These are phyloP conservation scores for Pythium scleroteichum DNA, from an alignment of 352 stramenopile genomes.

Conservation along the genomic window DNA sequence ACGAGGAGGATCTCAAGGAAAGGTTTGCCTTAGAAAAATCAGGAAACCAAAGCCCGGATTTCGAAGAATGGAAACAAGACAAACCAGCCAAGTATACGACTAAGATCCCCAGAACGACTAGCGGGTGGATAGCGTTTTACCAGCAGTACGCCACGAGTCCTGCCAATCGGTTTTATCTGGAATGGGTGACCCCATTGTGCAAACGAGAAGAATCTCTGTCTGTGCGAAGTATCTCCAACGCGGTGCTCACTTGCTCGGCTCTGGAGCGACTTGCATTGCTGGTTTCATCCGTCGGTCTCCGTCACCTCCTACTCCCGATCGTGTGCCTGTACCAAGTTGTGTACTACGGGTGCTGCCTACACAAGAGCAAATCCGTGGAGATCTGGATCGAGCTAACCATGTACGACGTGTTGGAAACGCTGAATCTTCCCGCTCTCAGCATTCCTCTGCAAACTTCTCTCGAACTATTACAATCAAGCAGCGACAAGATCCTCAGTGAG, in stretches of 20 bases:
- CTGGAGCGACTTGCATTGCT: constrained; percentile 50
- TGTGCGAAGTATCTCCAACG: constrained; percentile 40
- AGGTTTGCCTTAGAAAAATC: constrained; percentile 33
- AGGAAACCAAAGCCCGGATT: constrained; percentile 32
- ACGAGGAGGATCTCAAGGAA: constrained; percentile 44
- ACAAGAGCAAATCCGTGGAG: constrained; percentile 34
- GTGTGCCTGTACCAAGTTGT: constrained; percentile 60
- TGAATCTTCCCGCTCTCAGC: constrained; percentile 41
- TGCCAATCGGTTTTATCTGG: constrained; percentile 50
- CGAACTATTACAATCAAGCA: constrained; percentile 45
- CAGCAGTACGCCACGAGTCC: constrained; percentile 37
- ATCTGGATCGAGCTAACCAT: constrained; percentile 61
- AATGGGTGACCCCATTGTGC: constrained; percentile 42
- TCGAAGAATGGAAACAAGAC: constrained; percentile 58
- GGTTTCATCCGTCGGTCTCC: constrained; percentile 33
- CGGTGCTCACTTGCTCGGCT: constrained; percentile 45
- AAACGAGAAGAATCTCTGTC: not conserved
- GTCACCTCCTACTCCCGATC: constrained; percentile 38
- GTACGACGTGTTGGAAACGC: constrained; percentile 46
- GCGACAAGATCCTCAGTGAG: constrained; percentile 45
- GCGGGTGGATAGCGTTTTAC: constrained; percentile 58
- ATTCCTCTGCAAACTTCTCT: constrained; percentile 58
- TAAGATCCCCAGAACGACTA: constrained; percentile 18
- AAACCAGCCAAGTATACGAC: constrained; percentile 29
- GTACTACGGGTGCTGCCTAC: constrained; percentile 39